phyloP scores from a whole-genome alignment of 306 rosid genomes.

The Begonia peltatifolia region DNA sequence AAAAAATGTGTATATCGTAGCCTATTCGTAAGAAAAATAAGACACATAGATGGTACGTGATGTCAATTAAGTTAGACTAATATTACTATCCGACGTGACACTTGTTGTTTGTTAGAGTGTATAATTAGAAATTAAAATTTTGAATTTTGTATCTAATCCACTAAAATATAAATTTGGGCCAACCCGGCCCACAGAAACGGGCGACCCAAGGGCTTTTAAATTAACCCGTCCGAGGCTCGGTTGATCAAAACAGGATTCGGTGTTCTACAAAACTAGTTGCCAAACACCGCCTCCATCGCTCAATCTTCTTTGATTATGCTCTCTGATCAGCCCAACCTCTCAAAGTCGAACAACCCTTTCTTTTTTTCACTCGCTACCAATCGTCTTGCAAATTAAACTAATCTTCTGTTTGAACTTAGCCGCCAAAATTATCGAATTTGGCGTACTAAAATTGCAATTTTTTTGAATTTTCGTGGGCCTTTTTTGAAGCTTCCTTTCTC shows the following conservation, averaged over 20 bases:
- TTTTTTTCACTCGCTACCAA: too few species aligned
- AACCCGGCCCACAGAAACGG: not conserved
- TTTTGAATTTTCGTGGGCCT: constrained; percentile 7
- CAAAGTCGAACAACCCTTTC: not conserved
- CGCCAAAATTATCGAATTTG: constrained; percentile 21
- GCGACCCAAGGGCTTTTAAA: too few species aligned
- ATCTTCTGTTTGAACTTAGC: constrained; percentile 5
- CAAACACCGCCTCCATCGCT: not conserved
- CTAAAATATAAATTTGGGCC: too few species aligned
- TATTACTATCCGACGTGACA: too few species aligned
- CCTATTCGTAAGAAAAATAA: too few species aligned
- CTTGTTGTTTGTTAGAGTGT: too few species aligned
- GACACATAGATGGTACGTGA: too few species aligned
- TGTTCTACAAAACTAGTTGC: not conserved
- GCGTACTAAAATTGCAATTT: constrained; percentile 11
- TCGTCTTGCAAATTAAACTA: not conserved
- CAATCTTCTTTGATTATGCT: not conserved
- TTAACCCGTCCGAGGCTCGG: not conserved
- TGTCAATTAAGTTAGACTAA: too few species aligned
- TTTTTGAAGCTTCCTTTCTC: constrained; percentile 8
- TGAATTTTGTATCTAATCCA: too few species aligned
- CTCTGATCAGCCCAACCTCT: not conserved
- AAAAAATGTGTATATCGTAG: too few species aligned
- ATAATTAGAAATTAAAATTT: too few species aligned
- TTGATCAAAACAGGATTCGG: not conserved